Conservation (phyloP, 495 filamentous ascomycete species). For the Xylaria flabelliformis region DNA sequence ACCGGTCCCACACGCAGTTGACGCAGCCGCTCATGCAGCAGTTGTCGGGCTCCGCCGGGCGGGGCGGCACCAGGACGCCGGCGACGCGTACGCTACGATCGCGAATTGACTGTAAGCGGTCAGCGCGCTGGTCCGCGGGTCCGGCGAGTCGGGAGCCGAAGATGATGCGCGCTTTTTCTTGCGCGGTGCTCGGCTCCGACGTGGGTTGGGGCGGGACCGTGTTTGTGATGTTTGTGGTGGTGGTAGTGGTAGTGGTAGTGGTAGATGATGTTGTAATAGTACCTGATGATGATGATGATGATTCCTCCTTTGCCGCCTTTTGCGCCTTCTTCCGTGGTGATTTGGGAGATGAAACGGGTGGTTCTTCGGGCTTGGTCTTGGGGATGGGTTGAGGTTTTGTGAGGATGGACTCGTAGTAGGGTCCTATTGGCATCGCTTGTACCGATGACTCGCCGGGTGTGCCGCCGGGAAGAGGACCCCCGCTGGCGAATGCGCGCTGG, state of each 20-base stretch:
- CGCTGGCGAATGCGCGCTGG: constrained; percentile 35
- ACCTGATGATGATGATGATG: constrained; percentile 29
- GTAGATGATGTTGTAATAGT: constrained; percentile 13
- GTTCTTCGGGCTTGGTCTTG: constrained; percentile 45
- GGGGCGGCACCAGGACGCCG: constrained; percentile 80
- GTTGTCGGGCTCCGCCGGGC: constrained; percentile 91
- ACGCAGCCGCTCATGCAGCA: constrained; percentile 99
- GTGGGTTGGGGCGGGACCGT: constrained; percentile 33
- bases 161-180: constrained; percentile 68
- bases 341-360: constrained; percentile 47
- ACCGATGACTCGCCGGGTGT: constrained; percentile 32
- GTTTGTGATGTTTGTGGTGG: constrained; percentile 29
- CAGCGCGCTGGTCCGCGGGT: constrained; percentile 67
- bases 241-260: constrained; percentile 4
- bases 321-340: constrained; percentile 34
- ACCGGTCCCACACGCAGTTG: constrained; percentile 95
- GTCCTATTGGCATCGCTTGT: constrained; percentile 23
- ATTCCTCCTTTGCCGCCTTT: constrained; percentile 3
- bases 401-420: constrained; percentile 53
- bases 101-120: constrained; percentile 62
- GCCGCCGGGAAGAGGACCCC: constrained; percentile 34
- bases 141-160: constrained; percentile 79
- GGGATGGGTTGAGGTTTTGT: constrained; percentile 40
- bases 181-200: constrained; percentile 47
- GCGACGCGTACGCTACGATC: constrained; percentile 66